A percentile compares a stretch with the other conserved stretches of the same genome.
phyloP scores from a whole-genome alignment of 805 yeast species.

The Wickerhamiella brachini region DNA sequence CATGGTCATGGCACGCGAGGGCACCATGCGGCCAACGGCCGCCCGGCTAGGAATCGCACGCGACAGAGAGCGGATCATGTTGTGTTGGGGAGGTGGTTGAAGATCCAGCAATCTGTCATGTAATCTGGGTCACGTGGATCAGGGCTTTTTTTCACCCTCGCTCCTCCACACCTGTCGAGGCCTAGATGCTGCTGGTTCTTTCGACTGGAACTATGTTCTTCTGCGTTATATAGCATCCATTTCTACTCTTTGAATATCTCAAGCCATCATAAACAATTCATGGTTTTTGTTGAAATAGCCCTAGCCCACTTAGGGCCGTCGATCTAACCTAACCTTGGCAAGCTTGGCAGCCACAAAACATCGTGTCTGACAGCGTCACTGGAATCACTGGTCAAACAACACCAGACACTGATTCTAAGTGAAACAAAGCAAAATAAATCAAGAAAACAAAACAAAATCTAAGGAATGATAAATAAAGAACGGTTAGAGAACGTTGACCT shows the following conservation, averaged over 20 bases:
- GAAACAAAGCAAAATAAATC: no score
- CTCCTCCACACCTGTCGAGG: no score
- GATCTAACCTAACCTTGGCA: not conserved
- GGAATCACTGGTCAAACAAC: no score
- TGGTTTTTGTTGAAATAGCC: not conserved
- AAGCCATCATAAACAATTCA: no score
- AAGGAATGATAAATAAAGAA: not conserved
- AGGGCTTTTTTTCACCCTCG: not conserved
- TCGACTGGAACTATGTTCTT: not conserved
- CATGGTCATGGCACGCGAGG: slow-evolving; percentile 1
- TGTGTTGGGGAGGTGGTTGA: slow-evolving; percentile 1
- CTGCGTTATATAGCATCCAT: no score
- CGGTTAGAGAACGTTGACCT: slow-evolving; percentile 6
- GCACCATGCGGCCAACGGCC: slow-evolving; percentile 4
- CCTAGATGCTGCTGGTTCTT: no score
- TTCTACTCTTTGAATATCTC: no score
- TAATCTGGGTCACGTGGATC: slow-evolving; percentile 1
- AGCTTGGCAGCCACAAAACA: no score
- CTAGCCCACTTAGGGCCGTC: not conserved
- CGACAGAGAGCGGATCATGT: slow-evolving; percentile 3
- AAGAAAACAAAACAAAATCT: not conserved
- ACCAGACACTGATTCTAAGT: no score
- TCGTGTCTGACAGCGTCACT: not conserved
- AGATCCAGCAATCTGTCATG: not conserved
- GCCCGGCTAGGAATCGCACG: slow-evolving; percentile 3